These are phyloP conservation scores for Globisporangium sylvaticum DNA, from an alignment of 352 stramenopile genomes.

Conservation along the genomic window DNA sequence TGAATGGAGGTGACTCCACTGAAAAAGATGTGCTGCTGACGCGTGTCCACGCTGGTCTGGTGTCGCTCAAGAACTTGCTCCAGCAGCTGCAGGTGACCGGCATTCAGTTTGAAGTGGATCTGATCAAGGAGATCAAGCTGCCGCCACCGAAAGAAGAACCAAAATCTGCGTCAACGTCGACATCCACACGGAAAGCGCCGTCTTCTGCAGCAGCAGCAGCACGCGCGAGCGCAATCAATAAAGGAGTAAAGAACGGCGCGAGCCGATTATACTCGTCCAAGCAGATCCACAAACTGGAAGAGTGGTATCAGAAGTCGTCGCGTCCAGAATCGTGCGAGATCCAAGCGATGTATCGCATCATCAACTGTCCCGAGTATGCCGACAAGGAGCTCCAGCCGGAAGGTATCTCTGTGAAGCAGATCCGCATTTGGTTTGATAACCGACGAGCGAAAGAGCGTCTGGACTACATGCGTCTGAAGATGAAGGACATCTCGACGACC, in stretches of 20 bases:
- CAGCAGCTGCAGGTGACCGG: constrained; percentile 76
- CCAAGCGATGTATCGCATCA: constrained; percentile 88
- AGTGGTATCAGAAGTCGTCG: constrained; percentile 85
- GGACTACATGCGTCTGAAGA: constrained; percentile 88
- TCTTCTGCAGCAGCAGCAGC: constrained; percentile 11
- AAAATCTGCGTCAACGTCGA: constrained; percentile 23
- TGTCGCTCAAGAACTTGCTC: constrained; percentile 65
- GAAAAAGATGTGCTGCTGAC: constrained; percentile 45
- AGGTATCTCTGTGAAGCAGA: constrained; percentile 85
- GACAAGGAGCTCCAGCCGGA: constrained; percentile 82
- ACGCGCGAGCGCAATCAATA: constrained; percentile 36
- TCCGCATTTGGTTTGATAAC: constrained; percentile 88
- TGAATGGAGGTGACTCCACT: constrained; percentile 15
- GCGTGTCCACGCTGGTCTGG: constrained; percentile 51
- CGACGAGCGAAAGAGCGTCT: constrained; percentile 78
- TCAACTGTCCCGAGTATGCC: constrained; percentile 80
- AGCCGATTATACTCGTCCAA: constrained; percentile 83
- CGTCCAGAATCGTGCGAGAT: constrained; percentile 81
- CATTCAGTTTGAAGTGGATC: constrained; percentile 81
- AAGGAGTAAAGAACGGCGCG: constrained; percentile 66
- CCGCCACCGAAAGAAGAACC: constrained; percentile 48
- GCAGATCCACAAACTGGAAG: constrained; percentile 87
- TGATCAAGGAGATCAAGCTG: constrained; percentile 76
- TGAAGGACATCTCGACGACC: constrained; percentile 84
- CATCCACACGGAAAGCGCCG: constrained; percentile 27